phyloP scores from a whole-genome alignment of 1,284 basidiomycete genomes.

The Mrakiaceae sp. region DNA sequence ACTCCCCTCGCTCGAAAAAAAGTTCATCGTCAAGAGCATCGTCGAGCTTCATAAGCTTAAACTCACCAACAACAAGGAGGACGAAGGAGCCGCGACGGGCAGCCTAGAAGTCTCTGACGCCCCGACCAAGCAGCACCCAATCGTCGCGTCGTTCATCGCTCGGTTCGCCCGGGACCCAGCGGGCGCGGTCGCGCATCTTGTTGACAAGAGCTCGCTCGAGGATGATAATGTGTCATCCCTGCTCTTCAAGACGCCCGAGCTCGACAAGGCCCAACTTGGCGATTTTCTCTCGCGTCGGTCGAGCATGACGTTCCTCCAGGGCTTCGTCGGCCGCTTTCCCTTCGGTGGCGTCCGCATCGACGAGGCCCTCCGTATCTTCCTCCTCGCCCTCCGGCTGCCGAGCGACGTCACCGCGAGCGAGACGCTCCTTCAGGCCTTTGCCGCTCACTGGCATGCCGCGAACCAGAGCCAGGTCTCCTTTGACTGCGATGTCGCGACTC shows the following conservation, averaged over 20 bases:
- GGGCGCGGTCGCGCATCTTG: conserved; percentile 52
- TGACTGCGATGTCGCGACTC: conserved; percentile 62
- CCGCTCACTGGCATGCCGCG: conserved; percentile 77
- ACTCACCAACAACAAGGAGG: conserved; percentile 51
- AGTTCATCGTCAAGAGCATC: conserved; percentile 78
- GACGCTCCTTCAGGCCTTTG: conserved; percentile 52
- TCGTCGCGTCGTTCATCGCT: conserved; percentile 56
- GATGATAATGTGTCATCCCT: conserved; percentile 67
- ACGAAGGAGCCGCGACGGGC: conserved; percentile 30
- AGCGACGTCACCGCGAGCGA: conserved; percentile 57
- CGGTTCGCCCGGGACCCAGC: conserved; percentile 65
- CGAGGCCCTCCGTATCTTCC: conserved; percentile 74
- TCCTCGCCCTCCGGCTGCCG: conserved; percentile 67
- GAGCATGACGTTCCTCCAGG: conserved; percentile 61
- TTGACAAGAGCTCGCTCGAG: conserved; percentile 40
- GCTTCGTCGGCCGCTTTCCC: conserved; percentile 77
- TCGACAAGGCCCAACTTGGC: conserved; percentile 72
- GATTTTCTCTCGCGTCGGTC: conserved; percentile 62
- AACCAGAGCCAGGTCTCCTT: conserved; percentile 67
- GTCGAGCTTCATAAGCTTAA: conserved; percentile 58
- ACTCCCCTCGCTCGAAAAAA: conserved; percentile 62
- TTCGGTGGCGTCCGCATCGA: conserved; percentile 74
- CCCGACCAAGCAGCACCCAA: conserved; percentile 38
- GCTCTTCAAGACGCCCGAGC: conserved; percentile 69
- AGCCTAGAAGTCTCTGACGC: background rate